phyloP scores from a whole-genome alignment of 306 rosid genomes.

The Vigna radiata region DNA sequence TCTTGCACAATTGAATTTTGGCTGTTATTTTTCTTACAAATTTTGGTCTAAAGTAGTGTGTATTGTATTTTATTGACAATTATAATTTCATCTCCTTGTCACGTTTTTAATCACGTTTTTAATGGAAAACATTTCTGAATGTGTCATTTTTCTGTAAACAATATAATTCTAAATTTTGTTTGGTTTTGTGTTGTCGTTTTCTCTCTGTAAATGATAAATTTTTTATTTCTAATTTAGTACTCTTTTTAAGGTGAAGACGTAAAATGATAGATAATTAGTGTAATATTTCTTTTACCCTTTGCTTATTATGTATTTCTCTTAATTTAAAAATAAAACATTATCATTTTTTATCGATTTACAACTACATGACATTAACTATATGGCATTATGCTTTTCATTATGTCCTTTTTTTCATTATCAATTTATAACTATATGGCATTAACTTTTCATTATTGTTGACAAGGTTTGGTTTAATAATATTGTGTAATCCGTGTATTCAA shows the following conservation, averaged over 20 bases:
- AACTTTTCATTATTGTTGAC: background rate
- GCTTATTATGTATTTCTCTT: background rate
- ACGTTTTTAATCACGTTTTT: conserved; percentile 8
- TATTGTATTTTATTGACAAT: background rate
- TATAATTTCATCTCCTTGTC: conserved; percentile 6
- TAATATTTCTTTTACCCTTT: background rate
- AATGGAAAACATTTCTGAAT: conserved; percentile 11
- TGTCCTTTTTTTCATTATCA: conserved; percentile 9
- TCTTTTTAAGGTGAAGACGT: background rate
- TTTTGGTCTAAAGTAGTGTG: conserved; percentile 35
- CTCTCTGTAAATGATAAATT: conserved; percentile 4
- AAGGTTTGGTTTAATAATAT: no score
- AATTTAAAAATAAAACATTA: background rate
- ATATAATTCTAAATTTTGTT: conserved; percentile 1
- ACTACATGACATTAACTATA: no score
- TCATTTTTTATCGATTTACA: background rate
- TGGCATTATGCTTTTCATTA: background rate
- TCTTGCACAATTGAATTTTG: conserved; percentile 10
- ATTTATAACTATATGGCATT: conserved; percentile 1
- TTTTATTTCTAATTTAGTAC: background rate
- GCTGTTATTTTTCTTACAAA: conserved; percentile 25
- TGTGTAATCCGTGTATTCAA: no score
- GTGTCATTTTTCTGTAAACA: conserved; percentile 21
- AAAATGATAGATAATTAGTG: background rate
- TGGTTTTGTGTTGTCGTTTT: conserved; percentile 36